Base-by-base conservation (phyloP, 495 filamentous ascomycete genomes). In the Penicillium robsamsonii region DNA sequence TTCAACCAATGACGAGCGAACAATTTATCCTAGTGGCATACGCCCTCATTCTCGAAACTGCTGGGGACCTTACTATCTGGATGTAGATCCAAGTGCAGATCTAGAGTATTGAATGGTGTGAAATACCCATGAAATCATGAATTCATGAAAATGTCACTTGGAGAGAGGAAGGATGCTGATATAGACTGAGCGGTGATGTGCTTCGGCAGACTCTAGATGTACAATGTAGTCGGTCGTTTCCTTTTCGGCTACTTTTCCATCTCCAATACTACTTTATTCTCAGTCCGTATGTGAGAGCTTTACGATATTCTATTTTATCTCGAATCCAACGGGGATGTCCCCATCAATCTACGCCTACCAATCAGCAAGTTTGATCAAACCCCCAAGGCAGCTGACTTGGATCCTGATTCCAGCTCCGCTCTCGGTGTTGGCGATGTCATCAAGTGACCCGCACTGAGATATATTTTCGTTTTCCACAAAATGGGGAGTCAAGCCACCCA, bases 1-100 rank as follows among this genome's bases (percentile, higher is more conserved):
- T 24, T 43, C 60, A 9, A 9, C 56, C 17, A 56, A 58, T 53
- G 24, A 37, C 40, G 7, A 15, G n/a, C 31, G 12, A 24, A 11
- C 13, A 24, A 46, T 33, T 11, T 18, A 11, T 30, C 30, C 49
- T 27, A 31, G 51, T 49, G 57, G 49, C 4, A 38, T 9, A 1
- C 27, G 15, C 11, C 17, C 20, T 8, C 33, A 46, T 29, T 43
- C 45, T 51, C 58, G 57, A n/a, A 57, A 45, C 35, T 43, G 46
- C 11, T 49, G 20, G 15, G 42, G 51, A 22, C 59, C 42, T 6
- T 68, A 68, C 44, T 58, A 63, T 29, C 20, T 73, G 52, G 70
- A 73, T 46, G 25, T 70, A 2, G 70, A 73, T 55, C 67, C 68
- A 12, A 59, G 66, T 31, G 56, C 27, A 35, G 64, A 64, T 53